These are phyloP conservation scores for Colletotrichum liriopes DNA, from an alignment of 2,329 filamentous ascomycete species.

Conservation along the genomic window DNA sequence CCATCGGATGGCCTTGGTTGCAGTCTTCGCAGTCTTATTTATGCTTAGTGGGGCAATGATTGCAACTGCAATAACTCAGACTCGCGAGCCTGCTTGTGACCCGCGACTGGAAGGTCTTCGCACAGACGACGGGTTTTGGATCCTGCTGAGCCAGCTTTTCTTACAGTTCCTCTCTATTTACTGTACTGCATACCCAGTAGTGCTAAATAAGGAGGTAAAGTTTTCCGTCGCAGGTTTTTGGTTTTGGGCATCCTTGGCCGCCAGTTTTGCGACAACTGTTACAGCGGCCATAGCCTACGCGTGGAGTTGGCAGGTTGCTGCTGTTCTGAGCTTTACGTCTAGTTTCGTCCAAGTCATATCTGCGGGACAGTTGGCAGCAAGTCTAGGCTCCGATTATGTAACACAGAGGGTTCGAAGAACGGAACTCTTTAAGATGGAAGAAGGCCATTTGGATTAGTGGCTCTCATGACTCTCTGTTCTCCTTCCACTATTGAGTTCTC, in stretches of 20 bases:
- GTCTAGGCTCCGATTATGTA: neutral
- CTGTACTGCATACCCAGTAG: neutral
- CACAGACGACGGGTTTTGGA: neutral
- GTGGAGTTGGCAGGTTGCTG: neutral
- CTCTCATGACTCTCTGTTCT: too few species aligned
- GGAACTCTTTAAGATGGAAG: neutral
- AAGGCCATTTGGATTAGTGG: neutral
- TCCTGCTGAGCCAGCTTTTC: neutral
- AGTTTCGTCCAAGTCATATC: neutral
- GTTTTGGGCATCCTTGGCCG: neutral
- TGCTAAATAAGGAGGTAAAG: neutral
- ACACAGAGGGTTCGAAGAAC: neutral
- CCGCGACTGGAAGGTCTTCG: neutral
- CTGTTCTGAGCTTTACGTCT: neutral
- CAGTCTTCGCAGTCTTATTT: neutral
- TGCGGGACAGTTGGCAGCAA: neutral
- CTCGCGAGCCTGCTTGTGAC: too few species aligned
- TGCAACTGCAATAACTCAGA: neutral
- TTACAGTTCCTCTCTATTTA: neutral
- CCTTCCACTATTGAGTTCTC: neutral
- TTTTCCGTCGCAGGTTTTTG: neutral
- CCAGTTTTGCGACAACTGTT: neutral
- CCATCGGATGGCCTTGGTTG: neutral
- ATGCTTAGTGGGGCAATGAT: neutral
- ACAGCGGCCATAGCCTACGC: neutral